These are phyloP conservation scores for Fusarium ambrosium DNA, from an alignment of 2,329 filamentous ascomycete genomes.

Conservation along the genomic window DNA sequence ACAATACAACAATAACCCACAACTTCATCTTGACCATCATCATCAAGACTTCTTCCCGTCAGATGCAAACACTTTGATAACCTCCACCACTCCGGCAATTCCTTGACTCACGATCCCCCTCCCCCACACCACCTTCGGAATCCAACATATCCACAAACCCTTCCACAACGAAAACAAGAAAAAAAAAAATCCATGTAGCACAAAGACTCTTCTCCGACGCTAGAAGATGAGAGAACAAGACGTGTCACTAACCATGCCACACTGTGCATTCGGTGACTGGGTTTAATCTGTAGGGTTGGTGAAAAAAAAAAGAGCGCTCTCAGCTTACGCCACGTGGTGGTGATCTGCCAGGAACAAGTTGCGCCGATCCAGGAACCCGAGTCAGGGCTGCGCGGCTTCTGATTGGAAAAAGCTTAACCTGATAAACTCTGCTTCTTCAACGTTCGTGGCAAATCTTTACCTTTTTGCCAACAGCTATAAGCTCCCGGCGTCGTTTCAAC, in stretches of 20 bases:
- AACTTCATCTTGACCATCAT: neutral
- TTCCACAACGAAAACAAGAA: slow-evolving; percentile 14
- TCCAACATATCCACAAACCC: neutral
- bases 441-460: neutral
- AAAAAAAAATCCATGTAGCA: slow-evolving; percentile 8
- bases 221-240: neutral
- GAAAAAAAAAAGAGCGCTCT: neutral
- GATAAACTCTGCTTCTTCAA: neutral
- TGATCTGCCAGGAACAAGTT: slow-evolving; percentile 36
- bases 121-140: slow-evolving; percentile 13
- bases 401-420: slow-evolving; percentile 24
- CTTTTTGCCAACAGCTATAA: slow-evolving; percentile 6
- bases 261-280: neutral
- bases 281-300: slow-evolving; percentile 21
- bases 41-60: neutral
- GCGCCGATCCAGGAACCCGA: slow-evolving; percentile 15
- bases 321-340: slow-evolving; percentile 35
- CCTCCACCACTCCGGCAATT: slow-evolving; percentile 16
- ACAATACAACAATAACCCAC: neutral
- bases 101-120: neutral
- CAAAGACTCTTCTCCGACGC: neutral
- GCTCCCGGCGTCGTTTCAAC: slow-evolving; percentile 17
- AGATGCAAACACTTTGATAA: slow-evolving; percentile 34
- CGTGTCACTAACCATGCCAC: slow-evolving; percentile 17
- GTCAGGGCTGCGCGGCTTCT: slow-evolving; percentile 23